Evolutionary conservation across 495 filamentous ascomycete genomes (phyloP), one percentile per base, ranked within the genome.

Genomic region (Peziza echinospora): DNA sequence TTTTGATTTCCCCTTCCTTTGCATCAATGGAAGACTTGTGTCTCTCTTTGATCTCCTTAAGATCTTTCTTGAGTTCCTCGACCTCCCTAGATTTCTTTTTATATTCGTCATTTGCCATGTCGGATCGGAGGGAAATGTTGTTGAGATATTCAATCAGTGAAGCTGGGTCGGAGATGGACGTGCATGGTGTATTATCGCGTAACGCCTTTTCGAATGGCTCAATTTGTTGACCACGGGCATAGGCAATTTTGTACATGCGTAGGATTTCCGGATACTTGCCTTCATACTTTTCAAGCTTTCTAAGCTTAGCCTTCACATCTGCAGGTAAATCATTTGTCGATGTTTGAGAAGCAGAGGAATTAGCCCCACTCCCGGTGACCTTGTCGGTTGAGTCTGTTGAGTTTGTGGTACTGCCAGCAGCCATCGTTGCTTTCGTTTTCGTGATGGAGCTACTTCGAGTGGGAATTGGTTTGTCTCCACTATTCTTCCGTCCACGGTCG

Each of bases 91-190:
- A 76, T 0, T 93, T 75, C 0, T 84, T 72, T 64, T 84, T 93
- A n/a, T 93, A 66, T 60, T 97, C 89, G 16, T 92, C 80, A 69
- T 84, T 71, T 1, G 89, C 74, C 76, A 97, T 83, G 51, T 93
- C 84, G 8, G 77, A 75, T 51, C 86, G 86, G 22, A 84, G 63
- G 45, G 78, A 82, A 30, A 93, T 64, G 61, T 92, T 84, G 51
- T 78, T 89, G n/a, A 97, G 69, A 58, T 96, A 97, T 63, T 96
- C 89, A 3, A 87, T 76, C 24, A 97, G 64, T 1, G 84, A 78
- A 50, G 75, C 73, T 0, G 85, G 82, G 49, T 97, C 91, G 45
- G 67, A 71, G 48, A 96, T 93, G 3, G 82, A 82, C 13, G 83
- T 80, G 19, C 94, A 63, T 0, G 89, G 87, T 0, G 91, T 96